Percentiles rank a stretch among this genome's conserved stretches.
Evolutionary conservation across 164 flowering plant species (phyloP).

Genomic region (Cinnamomum chago): DNA sequence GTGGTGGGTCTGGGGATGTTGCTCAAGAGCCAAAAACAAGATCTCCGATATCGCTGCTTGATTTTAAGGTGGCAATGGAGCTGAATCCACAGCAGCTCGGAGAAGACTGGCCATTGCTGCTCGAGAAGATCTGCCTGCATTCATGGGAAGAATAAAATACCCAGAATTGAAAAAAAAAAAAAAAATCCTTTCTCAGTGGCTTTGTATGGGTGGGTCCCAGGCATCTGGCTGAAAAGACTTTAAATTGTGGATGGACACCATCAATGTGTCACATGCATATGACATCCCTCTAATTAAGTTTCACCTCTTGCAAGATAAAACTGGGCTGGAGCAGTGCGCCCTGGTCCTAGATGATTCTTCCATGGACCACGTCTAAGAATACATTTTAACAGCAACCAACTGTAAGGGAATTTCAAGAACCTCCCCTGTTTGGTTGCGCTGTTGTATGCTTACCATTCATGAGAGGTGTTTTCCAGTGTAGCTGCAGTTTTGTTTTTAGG

Average conservation of each 20-base stretch:
- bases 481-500: conserved; percentile 29
- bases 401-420: conserved; percentile 25
- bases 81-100: conserved; percentile 90
- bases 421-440: conserved; percentile 48
- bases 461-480: conserved; percentile 38
- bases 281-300: conserved; percentile 13
- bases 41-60: conserved; percentile 58
- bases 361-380: conserved; percentile 22
- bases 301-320: conserved; percentile 26
- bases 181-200: conserved; percentile 18
- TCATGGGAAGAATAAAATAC: conserved; percentile 49
- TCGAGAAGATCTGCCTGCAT: conserved; percentile 74
- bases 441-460: conserved; percentile 63
- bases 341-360: conserved; percentile 26
- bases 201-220: conserved; percentile 25
- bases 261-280: conserved; percentile 9
- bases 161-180: not conserved
- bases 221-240: conserved; percentile 29
- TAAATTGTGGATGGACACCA: conserved; percentile 13
- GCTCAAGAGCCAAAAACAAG: conserved; percentile 36
- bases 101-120: conserved; percentile 87
- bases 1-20: conserved; percentile 34
- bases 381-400: conserved; percentile 36
- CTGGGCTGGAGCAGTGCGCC: conserved; percentile 27
- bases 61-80: conserved; percentile 94